Evolutionary conservation across 805 yeast species (phyloP).

Genomic region (Yarrowia divulgata): DNA sequence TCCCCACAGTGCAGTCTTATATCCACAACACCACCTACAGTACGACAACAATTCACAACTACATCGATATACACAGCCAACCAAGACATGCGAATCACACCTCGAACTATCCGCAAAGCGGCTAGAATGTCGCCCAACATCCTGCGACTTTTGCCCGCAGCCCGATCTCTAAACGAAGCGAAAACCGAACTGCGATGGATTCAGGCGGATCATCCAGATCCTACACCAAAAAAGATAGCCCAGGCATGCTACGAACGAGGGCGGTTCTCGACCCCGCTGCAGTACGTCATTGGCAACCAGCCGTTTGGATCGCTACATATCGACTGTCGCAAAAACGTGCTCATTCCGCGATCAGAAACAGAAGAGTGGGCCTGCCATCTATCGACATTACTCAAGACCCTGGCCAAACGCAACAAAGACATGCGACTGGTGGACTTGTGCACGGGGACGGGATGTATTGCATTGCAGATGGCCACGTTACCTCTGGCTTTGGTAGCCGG

Average conservation of each 20-base stretch:
- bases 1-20: conserved; percentile 12
- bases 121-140: conserved; percentile 27
- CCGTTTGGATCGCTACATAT: conserved; percentile 29
- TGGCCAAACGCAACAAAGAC: background rate
- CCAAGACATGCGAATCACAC: conserved; percentile 26
- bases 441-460: conserved; percentile 35
- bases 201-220: conserved; percentile 31
- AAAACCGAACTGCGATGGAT: conserved; percentile 29
- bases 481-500: conserved; percentile 24
- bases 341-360: conserved; percentile 29
- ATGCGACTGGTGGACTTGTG: conserved; percentile 25
- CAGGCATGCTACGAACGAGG: conserved; percentile 14
- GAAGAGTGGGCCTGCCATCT: conserved; percentile 33
- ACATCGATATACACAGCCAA: background rate
- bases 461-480: conserved; percentile 31
- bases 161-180: conserved; percentile 13
- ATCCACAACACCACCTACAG: background rate
- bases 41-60: background rate
- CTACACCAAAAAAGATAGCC: conserved; percentile 29
- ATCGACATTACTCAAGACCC: background rate
- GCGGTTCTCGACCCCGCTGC: background rate
- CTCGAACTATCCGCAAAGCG: conserved; percentile 11
- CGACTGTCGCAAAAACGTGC: conserved; percentile 25
- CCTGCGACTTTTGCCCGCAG: conserved; percentile 9
- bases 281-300: conserved; percentile 34